A percentile compares a stretch with the other conserved stretches of the same genome.
Conservation (phyloP, 2,329 filamentous ascomycete genomes). For the Sporothrix schenckii region DNA sequence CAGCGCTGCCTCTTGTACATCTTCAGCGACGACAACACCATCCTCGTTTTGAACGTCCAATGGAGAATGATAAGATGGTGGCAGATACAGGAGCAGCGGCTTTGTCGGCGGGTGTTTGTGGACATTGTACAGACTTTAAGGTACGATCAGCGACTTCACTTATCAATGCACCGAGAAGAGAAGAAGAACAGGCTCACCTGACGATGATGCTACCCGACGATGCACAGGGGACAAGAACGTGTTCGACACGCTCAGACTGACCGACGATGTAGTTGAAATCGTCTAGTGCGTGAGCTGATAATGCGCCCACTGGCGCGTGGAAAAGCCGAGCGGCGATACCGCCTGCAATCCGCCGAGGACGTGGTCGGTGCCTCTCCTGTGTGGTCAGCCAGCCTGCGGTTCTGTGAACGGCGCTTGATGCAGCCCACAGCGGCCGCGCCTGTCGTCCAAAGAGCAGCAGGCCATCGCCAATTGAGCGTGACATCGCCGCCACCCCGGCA, state of each 20-base stretch:
- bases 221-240: conserved; percentile 52
- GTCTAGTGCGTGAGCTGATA: conserved; percentile 7
- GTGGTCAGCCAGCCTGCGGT: not conserved
- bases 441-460: conserved; percentile 16
- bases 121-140: conserved; percentile 54
- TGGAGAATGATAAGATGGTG: conserved; percentile 48
- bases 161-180: not conserved
- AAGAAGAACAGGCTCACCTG: conserved; percentile 46
- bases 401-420: not conserved
- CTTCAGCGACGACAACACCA: not conserved
- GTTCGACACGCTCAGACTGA: conserved; percentile 41
- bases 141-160: not conserved
- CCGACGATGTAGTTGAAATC: not conserved
- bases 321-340: not conserved
- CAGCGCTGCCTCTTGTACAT: conserved; percentile 25
- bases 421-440: not conserved
- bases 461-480: conserved; percentile 22
- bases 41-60: not conserved
- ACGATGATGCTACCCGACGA: conserved; percentile 55
- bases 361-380: not conserved
- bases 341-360: not conserved
- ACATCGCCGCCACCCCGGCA: conserved; percentile 3
- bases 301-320: not conserved
- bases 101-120: conserved; percentile 43
- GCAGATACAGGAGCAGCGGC: conserved; percentile 60